Percentiles rank a stretch among this genome's conserved stretches.
These are phyloP conservation scores for Wickerhamomyces queroliae DNA, from an alignment of 805 yeast species.

Conservation along the genomic window DNA sequence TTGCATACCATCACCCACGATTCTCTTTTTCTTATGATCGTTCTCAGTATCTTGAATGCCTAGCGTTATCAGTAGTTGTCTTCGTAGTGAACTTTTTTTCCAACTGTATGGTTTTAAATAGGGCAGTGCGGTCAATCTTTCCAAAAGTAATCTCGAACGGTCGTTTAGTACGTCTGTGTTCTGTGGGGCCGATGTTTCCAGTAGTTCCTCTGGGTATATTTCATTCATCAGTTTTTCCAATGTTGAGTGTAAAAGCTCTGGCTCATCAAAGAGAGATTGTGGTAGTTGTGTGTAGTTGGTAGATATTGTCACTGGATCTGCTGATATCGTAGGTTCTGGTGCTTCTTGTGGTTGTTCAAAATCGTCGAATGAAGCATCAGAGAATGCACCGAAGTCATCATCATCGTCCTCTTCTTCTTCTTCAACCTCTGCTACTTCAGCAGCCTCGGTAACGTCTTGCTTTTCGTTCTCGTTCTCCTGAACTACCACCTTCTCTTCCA, in stretches of 20 bases:
- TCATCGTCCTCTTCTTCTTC: conserved; percentile 14
- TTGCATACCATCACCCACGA: conserved; percentile 17
- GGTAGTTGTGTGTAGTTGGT: conserved; percentile 6
- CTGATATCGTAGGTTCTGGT: not conserved
- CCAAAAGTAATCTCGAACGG: conserved; percentile 35
- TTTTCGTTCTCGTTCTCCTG: not conserved
- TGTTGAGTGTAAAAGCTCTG: conserved; percentile 4
- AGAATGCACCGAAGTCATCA: conserved; percentile 27
- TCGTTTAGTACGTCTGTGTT: conserved; percentile 21
- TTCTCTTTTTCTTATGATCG: conserved; percentile 37
- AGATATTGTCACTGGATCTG: not conserved
- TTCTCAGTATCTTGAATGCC: conserved; percentile 66
- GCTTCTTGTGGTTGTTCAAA: conserved; percentile 17
- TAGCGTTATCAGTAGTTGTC: conserved; percentile 54
- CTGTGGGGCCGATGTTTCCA: conserved; percentile 4
- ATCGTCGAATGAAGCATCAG: conserved; percentile 29
- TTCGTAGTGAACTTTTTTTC: conserved; percentile 60
- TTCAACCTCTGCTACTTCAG: not conserved
- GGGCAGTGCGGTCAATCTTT: conserved; percentile 41
- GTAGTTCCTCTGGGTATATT: conserved; percentile 9
- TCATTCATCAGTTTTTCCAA: conserved; percentile 4
- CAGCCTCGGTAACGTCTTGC: not conserved
- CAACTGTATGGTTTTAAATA: conserved; percentile 58
- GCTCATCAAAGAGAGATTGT: conserved; percentile 9
- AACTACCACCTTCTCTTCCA: not conserved